A percentile compares a stretch with the other conserved stretches of the same genome.
Evolutionary conservation across 257 asterid species (phyloP).

Genomic region (Asclepias syriaca): DNA sequence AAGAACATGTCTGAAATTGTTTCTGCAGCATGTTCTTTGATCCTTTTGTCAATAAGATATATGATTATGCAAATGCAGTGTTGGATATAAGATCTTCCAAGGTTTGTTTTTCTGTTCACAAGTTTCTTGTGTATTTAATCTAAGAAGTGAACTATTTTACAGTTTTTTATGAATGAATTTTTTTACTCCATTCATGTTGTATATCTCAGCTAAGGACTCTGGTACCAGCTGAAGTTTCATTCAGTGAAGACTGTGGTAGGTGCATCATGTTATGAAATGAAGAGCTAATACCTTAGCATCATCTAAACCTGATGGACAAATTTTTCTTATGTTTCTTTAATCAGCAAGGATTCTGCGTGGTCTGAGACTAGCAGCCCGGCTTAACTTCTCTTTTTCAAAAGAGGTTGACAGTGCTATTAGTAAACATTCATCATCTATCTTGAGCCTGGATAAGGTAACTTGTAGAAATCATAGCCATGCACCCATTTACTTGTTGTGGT

Average conservation of each 20-base stretch:
- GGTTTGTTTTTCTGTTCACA: slow-evolving; percentile 41
- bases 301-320: slow-evolving; percentile 9
- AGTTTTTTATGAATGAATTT: background rate
- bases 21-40: slow-evolving; percentile 76
- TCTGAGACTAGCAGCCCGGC: slow-evolving; percentile 94
- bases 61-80: slow-evolving; percentile 68
- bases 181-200: slow-evolving; percentile 15
- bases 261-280: slow-evolving; percentile 2
- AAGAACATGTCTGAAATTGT: slow-evolving; percentile 22
- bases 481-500: background rate
- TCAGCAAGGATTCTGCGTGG: slow-evolving; percentile 96
- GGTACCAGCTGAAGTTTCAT: slow-evolving; percentile 67
- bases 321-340: background rate
- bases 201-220: slow-evolving; percentile 68
- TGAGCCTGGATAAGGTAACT: slow-evolving; percentile 48
- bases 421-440: slow-evolving; percentile 50
- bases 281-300: background rate
- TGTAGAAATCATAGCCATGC: background rate
- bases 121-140: slow-evolving; percentile 1
- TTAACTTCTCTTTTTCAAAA: slow-evolving; percentile 59
- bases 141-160: background rate
- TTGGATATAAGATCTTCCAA: slow-evolving; percentile 59
- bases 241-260: slow-evolving; percentile 82
- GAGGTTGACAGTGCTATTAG: slow-evolving; percentile 68
- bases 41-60: slow-evolving; percentile 58